Conservation (phyloP, 2,329 filamentous ascomycete genomes). For the Phialocephala subalpina region DNA sequence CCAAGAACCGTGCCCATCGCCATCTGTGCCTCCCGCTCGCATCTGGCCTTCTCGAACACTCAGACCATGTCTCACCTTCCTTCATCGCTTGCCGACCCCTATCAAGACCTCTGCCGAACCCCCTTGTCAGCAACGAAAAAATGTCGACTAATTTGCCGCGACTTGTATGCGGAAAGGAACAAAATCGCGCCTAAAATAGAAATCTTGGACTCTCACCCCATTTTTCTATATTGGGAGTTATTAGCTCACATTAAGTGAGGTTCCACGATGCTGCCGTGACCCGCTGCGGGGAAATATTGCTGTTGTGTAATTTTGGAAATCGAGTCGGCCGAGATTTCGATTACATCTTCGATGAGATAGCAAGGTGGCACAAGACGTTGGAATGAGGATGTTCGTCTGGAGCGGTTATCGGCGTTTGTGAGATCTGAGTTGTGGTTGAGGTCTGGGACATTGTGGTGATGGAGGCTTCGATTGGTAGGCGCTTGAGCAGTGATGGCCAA, state of each 20-base stretch:
- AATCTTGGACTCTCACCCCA: not conserved
- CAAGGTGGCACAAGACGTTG: not conserved
- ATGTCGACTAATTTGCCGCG: constrained; percentile 11
- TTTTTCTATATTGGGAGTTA: constrained; percentile 7
- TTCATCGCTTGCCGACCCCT: not conserved
- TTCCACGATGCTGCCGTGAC: not conserved
- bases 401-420: constrained; percentile 6
- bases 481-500: not conserved
- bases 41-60: constrained; percentile 13
- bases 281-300: not conserved
- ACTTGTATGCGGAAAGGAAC: not conserved
- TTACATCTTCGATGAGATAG: not conserved
- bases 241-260: constrained; percentile 6
- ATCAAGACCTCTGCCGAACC: not conserved
- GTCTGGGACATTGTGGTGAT: not conserved
- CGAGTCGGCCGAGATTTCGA: not conserved
- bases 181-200: constrained; percentile 7
- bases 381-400: not conserved
- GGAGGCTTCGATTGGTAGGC: constrained; percentile 12
- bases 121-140: not conserved
- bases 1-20: constrained; percentile 1
- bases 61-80: constrained; percentile 7
- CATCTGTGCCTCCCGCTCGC: not conserved
- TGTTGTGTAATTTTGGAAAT: not conserved
- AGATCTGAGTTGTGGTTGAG: not conserved